Conservation (phyloP, 2,329 filamentous ascomycete species). For the Beauveria australis region DNA sequence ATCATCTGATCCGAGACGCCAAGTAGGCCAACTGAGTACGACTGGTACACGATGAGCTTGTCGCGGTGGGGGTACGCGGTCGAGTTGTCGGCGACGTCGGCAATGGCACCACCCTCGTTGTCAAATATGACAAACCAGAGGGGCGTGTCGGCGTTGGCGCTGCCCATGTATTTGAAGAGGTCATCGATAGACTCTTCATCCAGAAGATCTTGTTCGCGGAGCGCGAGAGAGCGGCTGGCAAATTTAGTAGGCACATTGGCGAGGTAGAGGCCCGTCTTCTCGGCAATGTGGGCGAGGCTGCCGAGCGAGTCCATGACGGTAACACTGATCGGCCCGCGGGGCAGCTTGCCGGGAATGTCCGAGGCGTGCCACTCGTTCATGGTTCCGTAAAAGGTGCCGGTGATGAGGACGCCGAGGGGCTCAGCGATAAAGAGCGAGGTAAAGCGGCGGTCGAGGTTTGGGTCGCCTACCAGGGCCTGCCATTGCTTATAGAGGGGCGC, state of each 20-base stretch:
- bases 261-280: constrained; percentile 39
- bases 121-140: constrained; percentile 58
- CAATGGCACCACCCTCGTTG: constrained; percentile 50
- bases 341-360: constrained; percentile 41
- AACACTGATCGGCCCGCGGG: constrained; percentile 33
- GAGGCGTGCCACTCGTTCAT: constrained; percentile 44
- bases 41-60: constrained; percentile 55
- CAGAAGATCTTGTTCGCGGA: constrained; percentile 41
- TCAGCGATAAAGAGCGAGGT: constrained; percentile 48
- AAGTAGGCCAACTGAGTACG: constrained; percentile 46
- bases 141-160: constrained; percentile 38
- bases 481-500: constrained; percentile 45
- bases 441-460: constrained; percentile 49
- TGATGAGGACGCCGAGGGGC: constrained; percentile 46
- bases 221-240: constrained; percentile 49
- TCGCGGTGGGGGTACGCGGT: constrained; percentile 58
- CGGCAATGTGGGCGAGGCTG: constrained; percentile 43
- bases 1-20: constrained; percentile 37
- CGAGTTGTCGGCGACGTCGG: constrained; percentile 44
- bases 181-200: constrained; percentile 34
- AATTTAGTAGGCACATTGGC: constrained; percentile 42
- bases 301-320: constrained; percentile 56
- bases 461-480: constrained; percentile 49
- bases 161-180: constrained; percentile 47
- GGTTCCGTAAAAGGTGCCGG: constrained; percentile 54